Base-by-base conservation (phyloP, 2,329 filamentous ascomycete genomes). In the Claviceps spartinae region DNA sequence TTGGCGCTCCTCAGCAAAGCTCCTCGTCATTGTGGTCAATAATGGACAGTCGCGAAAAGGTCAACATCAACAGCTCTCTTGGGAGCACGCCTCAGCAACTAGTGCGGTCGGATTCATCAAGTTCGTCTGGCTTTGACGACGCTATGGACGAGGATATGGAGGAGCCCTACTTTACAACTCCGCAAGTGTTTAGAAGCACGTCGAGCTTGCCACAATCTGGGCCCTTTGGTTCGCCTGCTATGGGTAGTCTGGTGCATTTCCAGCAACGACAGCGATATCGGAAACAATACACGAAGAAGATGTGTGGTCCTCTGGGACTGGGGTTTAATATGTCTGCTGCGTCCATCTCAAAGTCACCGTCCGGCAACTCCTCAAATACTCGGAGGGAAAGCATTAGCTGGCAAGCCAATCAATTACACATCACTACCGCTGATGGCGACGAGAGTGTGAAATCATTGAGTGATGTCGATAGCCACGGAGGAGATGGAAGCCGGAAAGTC, bases 381-480 rank as follows among this genome's bases (percentile, higher is more conserved):
- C 78, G 91, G 45, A 77, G 91, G 44, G 90, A 96, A 67, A 95
- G 88, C 65, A 82, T 97, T 54, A 94, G 87, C 58, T 82, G 93
- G 72, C 88, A 90, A 40, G 90, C 90, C 16, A 90, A 93, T 58
- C 88, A 95, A 60, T 70, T 96, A 20, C 85, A 93, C 57, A 85
- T 96, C 40, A 83, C 80, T 50, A 79, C 88, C 4, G 89, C 84
- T 58, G 90, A 72, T 36, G 63, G 62, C 5, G 70, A 95, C 60
- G 89, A 72, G 41, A 64, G 61, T 36, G 54, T 88, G 58, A 87
- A 84, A 62, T 85, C 87, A 14, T 86, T 91, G 57, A 81, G 79
- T 57, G 72, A 78, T 50, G 69, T 67, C 7, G 71, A 72, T 18
- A 73, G 73, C 47, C 67, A 69, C 14, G 69, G 72, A 47, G 67